Evolutionary conservation across 768 basidiomycete genomes (phyloP), one percentile per base, ranked within the genome.

Genomic region (Asterophora parasitica): DNA sequence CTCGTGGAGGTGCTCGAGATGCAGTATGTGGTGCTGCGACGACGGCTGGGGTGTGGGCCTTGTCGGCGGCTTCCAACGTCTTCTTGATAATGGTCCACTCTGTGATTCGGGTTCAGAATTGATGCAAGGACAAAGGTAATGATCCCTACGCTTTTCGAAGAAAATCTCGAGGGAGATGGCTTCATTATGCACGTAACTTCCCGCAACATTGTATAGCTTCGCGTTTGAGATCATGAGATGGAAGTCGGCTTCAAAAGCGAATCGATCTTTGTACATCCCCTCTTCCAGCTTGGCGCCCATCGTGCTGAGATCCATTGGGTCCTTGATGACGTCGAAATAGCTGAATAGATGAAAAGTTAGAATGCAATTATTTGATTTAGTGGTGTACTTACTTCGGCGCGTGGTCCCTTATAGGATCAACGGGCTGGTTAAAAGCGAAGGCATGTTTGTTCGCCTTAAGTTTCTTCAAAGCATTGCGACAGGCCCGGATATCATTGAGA

Each of bases 251-350:
- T 85, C 83, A 63, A 98, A 95, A 11, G 76, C 85, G 58, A 84
- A 82, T 8, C 92, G 82, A 57, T 88, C 82, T 51, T 81, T 77
- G 69, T 97, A 98, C 66, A 85, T 78, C 5, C 93, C 92, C 47
- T 79, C 82, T 57, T 88, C 84, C 9, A 98, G 69, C 63, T 95
- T 97, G 31, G 86, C 86, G 20, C 76, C 72, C 74, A 95, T 88
- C 0, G 93, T 92, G 43, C 84, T 83, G 13, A 98, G 73, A 61
- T 99, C 96, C 91, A 99, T 97, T 0, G 96, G 95, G 9, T 86
- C 75, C 65, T 88, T 88, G 64, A 99, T 85, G 49, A 93, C 69
- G 44, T 88, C 83, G 58, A 92, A 92, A 64, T 98, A 98, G 56
- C 93, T 95, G 28, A 53, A 13, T 32, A 46, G 10, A 16, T 42